Evolutionary conservation across 805 yeast species (phyloP).

Genomic region (Kuraishia piskuri): DNA sequence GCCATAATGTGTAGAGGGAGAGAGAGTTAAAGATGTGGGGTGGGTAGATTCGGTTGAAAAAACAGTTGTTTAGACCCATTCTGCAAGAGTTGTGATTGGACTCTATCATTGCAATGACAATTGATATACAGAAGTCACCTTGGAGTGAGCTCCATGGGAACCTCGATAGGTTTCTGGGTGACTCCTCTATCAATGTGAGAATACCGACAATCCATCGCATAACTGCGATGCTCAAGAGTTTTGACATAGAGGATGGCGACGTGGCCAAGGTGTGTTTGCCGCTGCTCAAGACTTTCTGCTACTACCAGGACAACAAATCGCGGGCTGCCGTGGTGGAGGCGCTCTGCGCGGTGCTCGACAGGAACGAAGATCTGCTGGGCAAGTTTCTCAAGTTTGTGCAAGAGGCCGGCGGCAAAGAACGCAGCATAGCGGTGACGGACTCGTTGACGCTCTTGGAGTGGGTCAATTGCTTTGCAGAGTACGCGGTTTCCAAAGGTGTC

Average conservation of each 20-base stretch:
- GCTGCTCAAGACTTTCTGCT: slow-evolving; percentile 38
- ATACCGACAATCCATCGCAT: slow-evolving; percentile 24
- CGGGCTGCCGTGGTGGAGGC: slow-evolving; percentile 31
- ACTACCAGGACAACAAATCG: slow-evolving; percentile 38
- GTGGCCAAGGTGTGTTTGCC: slow-evolving; percentile 22
- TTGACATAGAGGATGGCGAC: slow-evolving; percentile 10
- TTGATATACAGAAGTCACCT: slow-evolving; percentile 1
- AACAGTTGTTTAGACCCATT: background rate
- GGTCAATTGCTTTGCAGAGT: slow-evolving; percentile 31
- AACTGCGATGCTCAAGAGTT: slow-evolving; percentile 17
- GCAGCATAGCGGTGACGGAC: slow-evolving; percentile 46
- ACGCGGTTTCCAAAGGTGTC: slow-evolving; percentile 13
- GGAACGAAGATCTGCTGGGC: slow-evolving; percentile 23
- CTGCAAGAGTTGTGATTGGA: background rate
- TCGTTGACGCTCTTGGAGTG: slow-evolving; percentile 50
- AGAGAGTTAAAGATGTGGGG: background rate
- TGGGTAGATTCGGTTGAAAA: background rate
- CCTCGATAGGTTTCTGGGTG: background rate
- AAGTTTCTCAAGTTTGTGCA: slow-evolving; percentile 31
- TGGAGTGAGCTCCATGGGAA: background rate
- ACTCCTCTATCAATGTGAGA: slow-evolving; percentile 28
- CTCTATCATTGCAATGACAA: background rate
- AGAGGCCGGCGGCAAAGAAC: slow-evolving; percentile 20
- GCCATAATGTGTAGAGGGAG: background rate
- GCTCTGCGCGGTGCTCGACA: slow-evolving; percentile 26